Conservation (phyloP, 139 green algal species). For the Haematococcus sp. region DNA sequence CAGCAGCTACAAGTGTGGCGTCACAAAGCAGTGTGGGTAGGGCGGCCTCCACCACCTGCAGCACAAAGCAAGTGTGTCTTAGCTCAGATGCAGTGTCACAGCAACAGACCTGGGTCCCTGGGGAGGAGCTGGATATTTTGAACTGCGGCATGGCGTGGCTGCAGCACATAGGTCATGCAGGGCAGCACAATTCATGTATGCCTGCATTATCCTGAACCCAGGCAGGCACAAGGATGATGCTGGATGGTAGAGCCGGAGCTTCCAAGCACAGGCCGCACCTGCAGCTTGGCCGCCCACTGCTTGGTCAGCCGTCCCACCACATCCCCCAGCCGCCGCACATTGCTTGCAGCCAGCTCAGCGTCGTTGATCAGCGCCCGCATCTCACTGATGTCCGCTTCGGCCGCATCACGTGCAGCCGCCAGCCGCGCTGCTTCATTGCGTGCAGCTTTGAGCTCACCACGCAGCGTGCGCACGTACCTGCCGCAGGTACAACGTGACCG, state of each 20-base stretch:
- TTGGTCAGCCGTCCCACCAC: background rate
- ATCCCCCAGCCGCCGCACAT: slow-evolving; percentile 5
- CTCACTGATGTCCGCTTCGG: slow-evolving; percentile 18
- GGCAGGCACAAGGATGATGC: too few relatives aligned
- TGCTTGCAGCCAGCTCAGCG: background rate
- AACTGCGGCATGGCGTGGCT: background rate
- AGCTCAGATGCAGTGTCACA: background rate
- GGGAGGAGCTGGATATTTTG: background rate
- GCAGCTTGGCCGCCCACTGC: background rate
- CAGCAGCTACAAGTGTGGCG: slow-evolving; percentile 18
- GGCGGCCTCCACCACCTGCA: slow-evolving; percentile 13
- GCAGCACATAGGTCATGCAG: background rate
- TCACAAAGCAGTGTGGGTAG: slow-evolving; percentile 30
- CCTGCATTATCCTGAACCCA: background rate
- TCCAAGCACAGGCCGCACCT: background rate
- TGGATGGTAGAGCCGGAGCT: too few relatives aligned
- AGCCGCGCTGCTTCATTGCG: slow-evolving; percentile 17
- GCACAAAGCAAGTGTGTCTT: background rate
- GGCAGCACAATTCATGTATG: background rate
- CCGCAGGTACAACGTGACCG: background rate
- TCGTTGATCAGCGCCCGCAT: slow-evolving; percentile 18
- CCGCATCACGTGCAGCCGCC: background rate
- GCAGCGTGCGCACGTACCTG: slow-evolving; percentile 18
- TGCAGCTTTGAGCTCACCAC: slow-evolving; percentile 28
- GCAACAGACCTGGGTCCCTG: background rate